These are phyloP conservation scores for Asterochloris erici DNA, from an alignment of 139 green algal genomes.

Conservation along the genomic window DNA sequence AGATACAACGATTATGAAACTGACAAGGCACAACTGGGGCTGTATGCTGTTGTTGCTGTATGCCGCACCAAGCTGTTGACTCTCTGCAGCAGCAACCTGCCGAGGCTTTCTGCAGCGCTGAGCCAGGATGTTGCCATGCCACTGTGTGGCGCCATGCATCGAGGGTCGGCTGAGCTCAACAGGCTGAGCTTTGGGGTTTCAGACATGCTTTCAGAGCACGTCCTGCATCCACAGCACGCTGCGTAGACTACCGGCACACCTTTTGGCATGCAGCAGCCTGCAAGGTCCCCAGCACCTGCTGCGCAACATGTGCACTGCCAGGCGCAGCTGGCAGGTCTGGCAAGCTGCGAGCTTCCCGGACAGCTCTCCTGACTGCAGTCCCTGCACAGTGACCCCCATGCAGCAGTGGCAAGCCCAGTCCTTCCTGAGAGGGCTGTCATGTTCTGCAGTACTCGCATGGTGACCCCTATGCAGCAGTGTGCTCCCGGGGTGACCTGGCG, in stretches of 20 bases:
- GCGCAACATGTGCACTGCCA: background rate
- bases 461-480: slow-evolving; percentile 50
- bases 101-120: background rate
- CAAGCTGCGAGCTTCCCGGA: background rate
- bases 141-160: background rate
- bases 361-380: background rate
- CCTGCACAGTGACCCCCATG: background rate
- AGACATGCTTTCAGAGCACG: background rate
- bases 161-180: background rate
- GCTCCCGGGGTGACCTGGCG: slow-evolving; percentile 59
- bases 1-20: slow-evolving; percentile 54
- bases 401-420: background rate
- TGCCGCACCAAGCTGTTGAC: background rate
- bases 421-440: background rate
- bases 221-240: too few relatives aligned
- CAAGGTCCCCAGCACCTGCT: background rate
- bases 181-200: background rate
- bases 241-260: too few relatives aligned
- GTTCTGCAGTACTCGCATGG: slow-evolving; percentile 5
- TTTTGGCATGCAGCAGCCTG: background rate
- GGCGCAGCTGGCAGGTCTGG: background rate
- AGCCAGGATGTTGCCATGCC: background rate
- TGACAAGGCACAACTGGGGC: background rate
- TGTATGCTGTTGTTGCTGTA: background rate
- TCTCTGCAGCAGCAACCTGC: background rate